Evolutionary conservation across 2,329 filamentous ascomycete genomes (phyloP).

Genomic region (Fusarium hostae): DNA sequence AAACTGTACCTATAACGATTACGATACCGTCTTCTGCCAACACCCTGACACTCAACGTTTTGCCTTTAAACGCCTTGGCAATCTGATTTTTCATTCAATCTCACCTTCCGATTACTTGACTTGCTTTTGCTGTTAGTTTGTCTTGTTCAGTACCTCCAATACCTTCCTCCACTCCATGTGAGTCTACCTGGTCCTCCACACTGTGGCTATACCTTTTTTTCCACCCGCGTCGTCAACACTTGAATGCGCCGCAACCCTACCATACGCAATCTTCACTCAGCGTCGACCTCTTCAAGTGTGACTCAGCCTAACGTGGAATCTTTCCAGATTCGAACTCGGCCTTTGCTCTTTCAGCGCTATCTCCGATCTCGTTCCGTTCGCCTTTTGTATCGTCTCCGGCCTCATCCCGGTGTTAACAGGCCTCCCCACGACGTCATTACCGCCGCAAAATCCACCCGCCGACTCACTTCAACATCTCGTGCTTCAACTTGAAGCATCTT

Average conservation of each 20-base stretch:
- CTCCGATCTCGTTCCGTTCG: constrained; percentile 38
- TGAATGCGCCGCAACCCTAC: constrained; percentile 40
- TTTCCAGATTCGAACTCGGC: constrained; percentile 35
- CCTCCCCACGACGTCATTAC: constrained; percentile 44
- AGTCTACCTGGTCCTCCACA: constrained; percentile 21
- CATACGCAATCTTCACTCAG: constrained; percentile 21
- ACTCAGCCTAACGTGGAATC: constrained; percentile 40
- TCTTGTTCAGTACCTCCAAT: not conserved
- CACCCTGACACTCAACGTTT: constrained; percentile 34
- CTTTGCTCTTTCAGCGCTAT: constrained; percentile 36
- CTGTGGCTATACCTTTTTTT: constrained; percentile 31
- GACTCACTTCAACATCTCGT: constrained; percentile 35
- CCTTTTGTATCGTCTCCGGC: constrained; percentile 36
- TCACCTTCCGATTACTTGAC: constrained; percentile 8
- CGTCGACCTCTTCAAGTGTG: constrained; percentile 15
- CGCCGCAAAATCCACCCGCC: constrained; percentile 41
- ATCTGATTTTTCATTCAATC: constrained; percentile 28
- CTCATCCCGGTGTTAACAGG: constrained; percentile 42
- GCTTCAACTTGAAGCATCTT: constrained; percentile 43
- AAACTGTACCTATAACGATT: constrained; percentile 13
- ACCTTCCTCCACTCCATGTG: not conserved
- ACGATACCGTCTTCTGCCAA: constrained; percentile 30
- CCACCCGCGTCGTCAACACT: constrained; percentile 13
- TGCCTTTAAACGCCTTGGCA: constrained; percentile 40
- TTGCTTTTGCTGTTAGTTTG: constrained; percentile 33